These are phyloP conservation scores for Fusarium sp. DNA, from an alignment of 2,329 filamentous ascomycete species.

Conservation along the genomic window DNA sequence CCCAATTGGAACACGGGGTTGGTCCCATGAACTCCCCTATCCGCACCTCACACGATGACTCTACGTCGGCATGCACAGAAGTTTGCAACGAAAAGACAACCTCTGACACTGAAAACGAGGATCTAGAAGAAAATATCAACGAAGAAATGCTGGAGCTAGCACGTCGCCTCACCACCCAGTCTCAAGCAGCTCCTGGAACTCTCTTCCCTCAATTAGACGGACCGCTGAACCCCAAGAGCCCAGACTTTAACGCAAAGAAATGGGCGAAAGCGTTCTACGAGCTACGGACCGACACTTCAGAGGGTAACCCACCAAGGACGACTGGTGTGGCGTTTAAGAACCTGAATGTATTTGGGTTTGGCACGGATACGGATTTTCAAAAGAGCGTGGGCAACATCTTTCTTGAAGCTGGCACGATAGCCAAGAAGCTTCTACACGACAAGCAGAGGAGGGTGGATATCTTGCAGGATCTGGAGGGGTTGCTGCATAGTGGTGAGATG, in stretches of 20 bases:
- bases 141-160: conserved; percentile 45
- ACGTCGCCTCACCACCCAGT: conserved; percentile 44
- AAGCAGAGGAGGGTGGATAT: conserved; percentile 71
- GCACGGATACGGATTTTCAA: conserved; percentile 45
- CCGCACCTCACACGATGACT: conserved; percentile 9
- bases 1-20: conserved; percentile 12
- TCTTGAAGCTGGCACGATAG: conserved; percentile 31
- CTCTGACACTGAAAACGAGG: background rate
- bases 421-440: conserved; percentile 47
- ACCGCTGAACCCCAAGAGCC: conserved; percentile 53
- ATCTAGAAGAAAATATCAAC: conserved; percentile 5
- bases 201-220: conserved; percentile 44
- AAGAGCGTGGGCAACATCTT: conserved; percentile 45
- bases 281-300: conserved; percentile 35
- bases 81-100: conserved; percentile 31
- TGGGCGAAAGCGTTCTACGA: conserved; percentile 56
- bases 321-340: conserved; percentile 44
- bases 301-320: conserved; percentile 44
- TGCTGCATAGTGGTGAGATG: conserved; percentile 77
- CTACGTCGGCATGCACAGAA: conserved; percentile 30
- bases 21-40: background rate
- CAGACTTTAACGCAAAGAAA: conserved; percentile 54
- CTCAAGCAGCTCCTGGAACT: conserved; percentile 39
- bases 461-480: conserved; percentile 71
- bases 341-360: conserved; percentile 45